Evolutionary conservation across 2,329 filamentous ascomycete genomes (phyloP), one percentile per base, ranked within the genome.

Genomic region (Zopfia rhizophila): DNA sequence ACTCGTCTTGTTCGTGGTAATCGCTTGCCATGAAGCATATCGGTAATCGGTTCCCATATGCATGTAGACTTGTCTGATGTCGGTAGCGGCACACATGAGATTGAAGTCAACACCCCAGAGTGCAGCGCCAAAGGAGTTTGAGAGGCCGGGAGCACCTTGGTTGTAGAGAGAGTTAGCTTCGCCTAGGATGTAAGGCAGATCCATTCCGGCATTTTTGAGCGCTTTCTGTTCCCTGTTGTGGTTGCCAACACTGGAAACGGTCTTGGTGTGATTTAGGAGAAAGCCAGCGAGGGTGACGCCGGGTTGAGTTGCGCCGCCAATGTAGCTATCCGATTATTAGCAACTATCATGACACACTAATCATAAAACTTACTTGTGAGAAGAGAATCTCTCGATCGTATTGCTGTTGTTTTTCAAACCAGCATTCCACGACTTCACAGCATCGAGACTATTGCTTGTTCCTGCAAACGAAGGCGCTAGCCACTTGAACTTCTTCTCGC

Each of bases 71-170:
- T 84, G 78, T 31, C 72, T 71, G 67, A 87, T 80, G 12, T 79
- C 80, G 2, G 77, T 76, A 0, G 78, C 72, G 1, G 84, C 84
- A 40, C 76, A 77, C 60, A 80, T 82, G 5, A 87, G 72, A 53
- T 80, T 81, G 71, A 85, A 87, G 66, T 87, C 84, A 10, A 86
- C 60, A 17, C 75, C 81, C 84, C 84, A 87, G 13, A 87, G 79
- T 7, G 84, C 83, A 7, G 84, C 84, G 24, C 84, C 85, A 62
- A 87, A 88, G 0, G 82, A 76, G 69, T 87, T 84, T 27, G 82
- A 85, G 13, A 87, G 72, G 0, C 84, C 83, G 0, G 83, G 81
- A 5, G 76, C 75, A 42, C 84, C 85, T 69, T 87, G 74, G 63
- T 83, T 82, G 68, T 82, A 86, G 7, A 87, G 76, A 6, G 80